A percentile compares a stretch with the other conserved stretches of the same genome.
Conservation (phyloP, 352 stramenopile genomes). For the Phytophthora aleatoria region DNA sequence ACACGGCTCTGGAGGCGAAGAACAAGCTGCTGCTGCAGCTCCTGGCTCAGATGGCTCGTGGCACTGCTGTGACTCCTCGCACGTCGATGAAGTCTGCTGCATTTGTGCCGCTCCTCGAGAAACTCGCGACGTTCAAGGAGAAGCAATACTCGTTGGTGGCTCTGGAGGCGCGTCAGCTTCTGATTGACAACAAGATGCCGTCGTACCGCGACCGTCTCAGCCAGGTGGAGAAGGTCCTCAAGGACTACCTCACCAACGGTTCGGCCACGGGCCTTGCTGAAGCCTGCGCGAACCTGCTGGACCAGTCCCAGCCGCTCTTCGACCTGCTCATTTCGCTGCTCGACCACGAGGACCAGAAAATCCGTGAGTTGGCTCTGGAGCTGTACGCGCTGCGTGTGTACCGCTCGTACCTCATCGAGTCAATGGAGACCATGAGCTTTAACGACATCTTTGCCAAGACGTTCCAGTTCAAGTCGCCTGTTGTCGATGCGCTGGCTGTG, state of each 20-base stretch:
- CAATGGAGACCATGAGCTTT: constrained; percentile 75
- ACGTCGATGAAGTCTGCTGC: constrained; percentile 63
- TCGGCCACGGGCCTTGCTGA: constrained; percentile 52
- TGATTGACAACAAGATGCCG: constrained; percentile 97
- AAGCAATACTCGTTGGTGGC: constrained; percentile 94
- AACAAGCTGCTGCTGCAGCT: constrained; percentile 85
- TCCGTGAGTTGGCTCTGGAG: constrained; percentile 80
- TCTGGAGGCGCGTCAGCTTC: constrained; percentile 94
- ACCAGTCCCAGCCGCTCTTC: constrained; percentile 87
- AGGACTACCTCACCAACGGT: constrained; percentile 64
- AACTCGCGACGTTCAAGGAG: constrained; percentile 87
- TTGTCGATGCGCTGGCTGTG: constrained; percentile 79
- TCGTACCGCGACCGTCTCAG: constrained; percentile 92
- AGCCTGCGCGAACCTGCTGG: constrained; percentile 65
- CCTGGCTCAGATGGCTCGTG: constrained; percentile 56
- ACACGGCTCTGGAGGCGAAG: constrained; percentile 89
- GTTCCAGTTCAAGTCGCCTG: constrained; percentile 86
- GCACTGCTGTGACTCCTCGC: constrained; percentile 39
- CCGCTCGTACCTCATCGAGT: constrained; percentile 85
- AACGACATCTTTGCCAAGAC: constrained; percentile 81
- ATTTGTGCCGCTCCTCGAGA: constrained; percentile 86
- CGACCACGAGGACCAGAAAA: constrained; percentile 64
- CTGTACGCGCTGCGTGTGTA: constrained; percentile 88
- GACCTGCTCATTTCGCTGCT: constrained; percentile 84
- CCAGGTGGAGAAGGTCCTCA: constrained; percentile 79